phyloP scores from a whole-genome alignment of 225 moss, liverwort and hornwort genomes.

The Polytrichum commune region DNA sequence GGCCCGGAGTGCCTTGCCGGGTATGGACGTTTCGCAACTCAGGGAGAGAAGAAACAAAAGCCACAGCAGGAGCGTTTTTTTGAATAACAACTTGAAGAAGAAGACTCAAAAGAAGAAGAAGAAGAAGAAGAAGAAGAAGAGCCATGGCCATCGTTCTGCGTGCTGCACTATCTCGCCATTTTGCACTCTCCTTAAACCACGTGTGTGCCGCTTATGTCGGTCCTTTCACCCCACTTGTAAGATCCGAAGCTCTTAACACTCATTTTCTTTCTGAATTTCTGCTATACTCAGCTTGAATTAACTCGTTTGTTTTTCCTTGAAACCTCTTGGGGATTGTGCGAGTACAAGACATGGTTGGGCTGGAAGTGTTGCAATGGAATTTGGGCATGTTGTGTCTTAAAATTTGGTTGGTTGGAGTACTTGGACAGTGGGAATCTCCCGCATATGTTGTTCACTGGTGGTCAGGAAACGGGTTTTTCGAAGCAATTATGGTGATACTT shows the following conservation, averaged over 20 bases:
- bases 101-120: no score
- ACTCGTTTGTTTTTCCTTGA: not conserved
- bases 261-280: not conserved
- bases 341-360: not conserved
- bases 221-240: not conserved
- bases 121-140: not conserved
- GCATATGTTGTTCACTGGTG: not conserved
- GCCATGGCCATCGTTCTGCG: conserved; percentile 27
- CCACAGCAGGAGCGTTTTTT: no score
- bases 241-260: not conserved
- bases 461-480: not conserved
- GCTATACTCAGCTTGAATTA: not conserved
- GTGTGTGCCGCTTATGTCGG: not conserved
- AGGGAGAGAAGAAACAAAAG: no score
- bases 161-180: conserved; percentile 13
- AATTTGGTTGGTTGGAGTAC: conserved; percentile 1
- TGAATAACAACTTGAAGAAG: no score
- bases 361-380: not conserved
- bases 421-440: not conserved
- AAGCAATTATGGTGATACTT: not conserved
- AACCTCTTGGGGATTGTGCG: not conserved
- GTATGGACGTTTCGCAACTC: no score
- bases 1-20: no score
- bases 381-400: not conserved
- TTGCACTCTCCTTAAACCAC: conserved; percentile 20